These are phyloP conservation scores for Rhizodiscina lignyota DNA, from an alignment of 495 filamentous ascomycete genomes.

Conservation along the genomic window DNA sequence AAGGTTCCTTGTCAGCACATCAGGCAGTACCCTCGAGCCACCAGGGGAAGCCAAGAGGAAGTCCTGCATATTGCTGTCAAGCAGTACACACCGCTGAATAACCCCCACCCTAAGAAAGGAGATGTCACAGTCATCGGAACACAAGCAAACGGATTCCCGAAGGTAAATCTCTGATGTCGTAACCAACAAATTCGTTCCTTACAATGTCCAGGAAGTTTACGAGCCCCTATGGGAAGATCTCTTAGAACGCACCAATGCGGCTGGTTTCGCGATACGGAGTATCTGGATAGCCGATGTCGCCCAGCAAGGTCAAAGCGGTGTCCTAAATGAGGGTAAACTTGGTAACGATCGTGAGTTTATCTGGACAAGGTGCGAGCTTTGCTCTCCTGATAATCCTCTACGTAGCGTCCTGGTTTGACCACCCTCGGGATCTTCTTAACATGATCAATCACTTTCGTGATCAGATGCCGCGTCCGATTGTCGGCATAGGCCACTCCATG, in stretches of 20 bases:
- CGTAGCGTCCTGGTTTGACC: constrained; percentile 56
- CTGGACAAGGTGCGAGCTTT: neutral
- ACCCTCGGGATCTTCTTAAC: constrained; percentile 73
- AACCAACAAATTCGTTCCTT: neutral
- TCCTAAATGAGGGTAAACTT: constrained; percentile 23
- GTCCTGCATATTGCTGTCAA: constrained; percentile 26
- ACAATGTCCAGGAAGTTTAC: constrained; percentile 22
- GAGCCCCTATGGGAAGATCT: constrained; percentile 32
- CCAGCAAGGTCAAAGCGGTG: constrained; percentile 24
- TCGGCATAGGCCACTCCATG: constrained; percentile 84
- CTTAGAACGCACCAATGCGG: constrained; percentile 9
- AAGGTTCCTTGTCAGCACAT: constrained; percentile 20
- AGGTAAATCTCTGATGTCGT: constrained; percentile 12
- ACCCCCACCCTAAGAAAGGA: constrained; percentile 11
- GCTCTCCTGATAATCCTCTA: constrained; percentile 9
- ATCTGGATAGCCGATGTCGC: constrained; percentile 29
- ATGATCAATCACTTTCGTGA: constrained; percentile 70
- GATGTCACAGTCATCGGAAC: constrained; percentile 29
- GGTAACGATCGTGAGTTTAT: constrained; percentile 23
- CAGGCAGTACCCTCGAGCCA: constrained; percentile 20
- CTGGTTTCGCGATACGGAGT: constrained; percentile 20
- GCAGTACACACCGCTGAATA: constrained; percentile 25
- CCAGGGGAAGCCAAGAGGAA: constrained; percentile 20
- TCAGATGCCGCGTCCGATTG: constrained; percentile 71
- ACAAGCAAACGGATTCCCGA: constrained; percentile 30